Conservation (phyloP, 805 yeast genomes). For the Barnettozyma pratensis region DNA sequence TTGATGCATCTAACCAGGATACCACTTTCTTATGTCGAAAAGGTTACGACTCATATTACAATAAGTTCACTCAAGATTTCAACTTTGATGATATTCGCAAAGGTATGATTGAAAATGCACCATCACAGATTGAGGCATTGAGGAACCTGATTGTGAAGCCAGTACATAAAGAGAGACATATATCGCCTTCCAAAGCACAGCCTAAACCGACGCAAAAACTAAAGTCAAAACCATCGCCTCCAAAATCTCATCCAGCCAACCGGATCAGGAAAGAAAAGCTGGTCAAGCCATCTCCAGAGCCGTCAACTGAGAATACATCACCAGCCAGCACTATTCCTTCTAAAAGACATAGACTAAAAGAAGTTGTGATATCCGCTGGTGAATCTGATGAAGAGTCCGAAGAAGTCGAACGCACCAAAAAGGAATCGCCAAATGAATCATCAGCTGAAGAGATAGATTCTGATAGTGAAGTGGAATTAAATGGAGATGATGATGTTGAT, state of each 20-base stretch:
- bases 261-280: neutral
- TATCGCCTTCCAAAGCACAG: neutral
- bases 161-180: neutral
- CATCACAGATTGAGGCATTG: conserved; percentile 22
- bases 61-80: conserved; percentile 20
- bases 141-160: conserved; percentile 17
- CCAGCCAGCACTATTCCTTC: neutral
- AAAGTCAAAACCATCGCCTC: neutral
- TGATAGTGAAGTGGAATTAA: conserved; percentile 1
- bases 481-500: conserved; percentile 7
- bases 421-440: neutral
- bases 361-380: conserved; percentile 5
- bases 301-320: too few relatives aligned
- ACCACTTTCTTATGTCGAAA: conserved; percentile 27
- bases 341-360: conserved; percentile 1
- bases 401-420: neutral
- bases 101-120: conserved; percentile 21
- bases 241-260: neutral
- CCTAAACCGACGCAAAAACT: neutral
- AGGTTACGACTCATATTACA: conserved; percentile 30
- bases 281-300: neutral
- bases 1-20: conserved; percentile 32
- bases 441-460: neutral
- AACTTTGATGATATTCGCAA: conserved; percentile 20
- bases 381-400: conserved; percentile 5